phyloP scores from a whole-genome alignment of 1,284 basidiomycete species.

The Tremellales sp. region DNA sequence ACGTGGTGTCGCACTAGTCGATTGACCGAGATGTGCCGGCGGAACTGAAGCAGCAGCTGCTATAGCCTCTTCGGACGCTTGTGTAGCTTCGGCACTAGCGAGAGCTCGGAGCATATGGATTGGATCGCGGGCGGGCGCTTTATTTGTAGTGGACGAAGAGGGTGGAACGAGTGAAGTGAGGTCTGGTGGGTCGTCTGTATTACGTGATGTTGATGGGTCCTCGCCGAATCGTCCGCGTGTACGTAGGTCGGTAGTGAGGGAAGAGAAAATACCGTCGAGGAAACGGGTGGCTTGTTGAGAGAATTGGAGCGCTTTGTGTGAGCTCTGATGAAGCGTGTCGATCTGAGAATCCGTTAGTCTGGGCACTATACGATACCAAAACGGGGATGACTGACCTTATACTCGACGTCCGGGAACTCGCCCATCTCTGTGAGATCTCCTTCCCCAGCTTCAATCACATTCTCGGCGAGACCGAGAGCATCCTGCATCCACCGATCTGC shows the following conservation, averaged over 20 bases:
- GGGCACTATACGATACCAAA: neutral
- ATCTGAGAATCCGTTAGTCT: conserved; percentile 22
- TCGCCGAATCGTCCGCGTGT: no score
- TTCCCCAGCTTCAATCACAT: conserved; percentile 26
- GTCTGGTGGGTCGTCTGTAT: no score
- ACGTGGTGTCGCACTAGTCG: conserved; percentile 3
- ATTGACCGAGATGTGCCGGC: conserved; percentile 10
- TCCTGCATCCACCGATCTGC: conserved; percentile 34
- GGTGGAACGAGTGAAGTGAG: no score
- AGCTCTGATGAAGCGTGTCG: conserved; percentile 41
- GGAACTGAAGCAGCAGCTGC: conserved; percentile 31
- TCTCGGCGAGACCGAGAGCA: conserved; percentile 32
- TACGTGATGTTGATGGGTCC: no score
- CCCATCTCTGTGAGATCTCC: conserved; percentile 21
- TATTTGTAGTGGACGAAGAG: no score
- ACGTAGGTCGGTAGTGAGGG: conserved; percentile 42
- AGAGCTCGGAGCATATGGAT: conserved; percentile 42
- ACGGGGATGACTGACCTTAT: conserved; percentile 36
- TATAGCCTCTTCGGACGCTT: conserved; percentile 27
- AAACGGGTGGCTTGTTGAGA: conserved; percentile 40
- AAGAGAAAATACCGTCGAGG: conserved; percentile 47
- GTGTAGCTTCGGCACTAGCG: conserved; percentile 33
- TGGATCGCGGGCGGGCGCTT: no score
- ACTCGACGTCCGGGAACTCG: conserved; percentile 45
- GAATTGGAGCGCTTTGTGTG: conserved; percentile 44